Base-by-base conservation (phyloP, 2,329 filamentous ascomycete genomes). In the Cladosporium colombiae region DNA sequence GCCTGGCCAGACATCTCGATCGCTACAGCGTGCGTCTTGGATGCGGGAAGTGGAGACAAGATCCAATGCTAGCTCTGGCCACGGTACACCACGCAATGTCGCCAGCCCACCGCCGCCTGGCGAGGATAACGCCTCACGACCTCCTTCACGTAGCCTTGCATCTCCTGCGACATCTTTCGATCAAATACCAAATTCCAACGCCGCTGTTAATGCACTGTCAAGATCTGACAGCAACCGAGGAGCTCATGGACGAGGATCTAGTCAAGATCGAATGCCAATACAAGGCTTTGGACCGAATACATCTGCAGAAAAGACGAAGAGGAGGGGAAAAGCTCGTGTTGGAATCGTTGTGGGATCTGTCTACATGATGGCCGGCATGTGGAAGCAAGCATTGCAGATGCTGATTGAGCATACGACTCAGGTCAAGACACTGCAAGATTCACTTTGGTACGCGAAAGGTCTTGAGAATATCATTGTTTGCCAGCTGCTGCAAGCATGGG, bases 381-480 rank as follows among this genome's bases (percentile, higher is more conserved):
- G 95, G 93, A 86, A 84, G 57, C 93, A 98, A 79, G 93, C 94
- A 8, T 78, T 98, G 55, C 90, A 88, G 75, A 92, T 96, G 74
- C 85, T 97, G 25, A 83, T 88, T 11, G 94, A 97, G 67, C 92
- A 90, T 63, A 93, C 91, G 1, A 86, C 86, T 11, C 87, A 89
- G 71, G 90, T 92, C 18, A 90, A 92, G 72, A 88, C 88, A 44
- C 86, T 91, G 66, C 93, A 92, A 72, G 95, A 99, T 78, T 92
- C 97, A 78, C 78, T 98, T n/a, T 99, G 95, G 94, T 92, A 97
- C 79, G 95, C 91, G 21, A 98, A 98, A 78, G 93, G 92, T 1
- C 83, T 99, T 23, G 96, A 99, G 75, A 88, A 93, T 31, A 91
- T 96, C 67, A 81, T 95, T 56, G 84, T 96, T 29, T 92, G 90